Percentiles rank a stretch among this genome's conserved stretches.
Evolutionary conservation across 768 basidiomycete genomes (phyloP).

Genomic region (Lactarius pseudohatsudake): DNA sequence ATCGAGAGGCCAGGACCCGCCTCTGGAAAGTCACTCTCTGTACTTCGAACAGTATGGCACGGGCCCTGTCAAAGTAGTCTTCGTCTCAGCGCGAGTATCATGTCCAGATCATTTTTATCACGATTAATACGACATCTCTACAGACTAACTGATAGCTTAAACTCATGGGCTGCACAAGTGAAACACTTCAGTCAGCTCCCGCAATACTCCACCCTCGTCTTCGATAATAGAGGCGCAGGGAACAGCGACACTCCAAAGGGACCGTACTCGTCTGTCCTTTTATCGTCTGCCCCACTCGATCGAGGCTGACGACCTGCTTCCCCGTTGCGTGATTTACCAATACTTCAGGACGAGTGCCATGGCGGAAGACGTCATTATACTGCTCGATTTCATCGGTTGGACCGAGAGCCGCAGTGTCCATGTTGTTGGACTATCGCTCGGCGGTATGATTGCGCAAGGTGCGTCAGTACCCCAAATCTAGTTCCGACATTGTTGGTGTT

Average conservation of each 20-base stretch:
- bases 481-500: not conserved
- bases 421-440: slow-evolving; percentile 72
- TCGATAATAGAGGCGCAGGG: slow-evolving; percentile 85
- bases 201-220: slow-evolving; percentile 64
- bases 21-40: slow-evolving; percentile 65
- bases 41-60: slow-evolving; percentile 79
- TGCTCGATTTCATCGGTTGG: slow-evolving; percentile 76
- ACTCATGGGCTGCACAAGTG: slow-evolving; percentile 67
- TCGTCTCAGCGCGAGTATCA: slow-evolving; percentile 66
- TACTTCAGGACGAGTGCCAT: slow-evolving; percentile 62
- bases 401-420: slow-evolving; percentile 59
- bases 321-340: not conserved
- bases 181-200: slow-evolving; percentile 53
- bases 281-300: slow-evolving; percentile 14
- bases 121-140: not conserved
- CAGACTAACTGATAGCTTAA: slow-evolving; percentile 62
- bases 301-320: not conserved
- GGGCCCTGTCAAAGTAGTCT: slow-evolving; percentile 62
- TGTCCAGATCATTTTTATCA: not conserved
- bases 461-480: not conserved
- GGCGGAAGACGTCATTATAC: slow-evolving; percentile 69
- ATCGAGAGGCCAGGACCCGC: slow-evolving; percentile 43
- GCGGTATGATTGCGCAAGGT: slow-evolving; percentile 87
- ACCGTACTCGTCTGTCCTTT: slow-evolving; percentile 64
- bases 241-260: slow-evolving; percentile 69